Percentiles rank a stretch among this genome's conserved stretches.
These are phyloP conservation scores for Penicillium italicum DNA, from an alignment of 2,329 filamentous ascomycete species.

Conservation along the genomic window DNA sequence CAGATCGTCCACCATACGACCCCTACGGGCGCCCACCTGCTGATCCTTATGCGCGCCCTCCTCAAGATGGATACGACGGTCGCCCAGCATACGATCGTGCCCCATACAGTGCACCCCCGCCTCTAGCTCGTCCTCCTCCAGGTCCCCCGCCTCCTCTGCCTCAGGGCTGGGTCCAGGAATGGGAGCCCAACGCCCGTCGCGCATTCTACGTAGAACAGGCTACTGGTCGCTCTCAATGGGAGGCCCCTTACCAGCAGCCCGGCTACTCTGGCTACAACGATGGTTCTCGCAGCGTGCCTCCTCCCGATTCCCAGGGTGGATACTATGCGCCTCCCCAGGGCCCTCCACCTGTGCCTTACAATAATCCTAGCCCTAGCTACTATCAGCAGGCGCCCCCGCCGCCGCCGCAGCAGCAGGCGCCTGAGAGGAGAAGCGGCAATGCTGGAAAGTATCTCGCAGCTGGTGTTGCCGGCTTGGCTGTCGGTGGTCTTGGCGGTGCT, in stretches of 20 bases:
- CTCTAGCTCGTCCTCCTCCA: conserved; percentile 30
- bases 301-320: conserved; percentile 20
- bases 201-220: conserved; percentile 64
- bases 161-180: conserved; percentile 61
- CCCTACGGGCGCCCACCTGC: conserved; percentile 10
- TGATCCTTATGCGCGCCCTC: conserved; percentile 13
- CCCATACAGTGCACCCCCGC: conserved; percentile 26
- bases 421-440: conserved; percentile 44
- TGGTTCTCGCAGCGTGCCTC: conserved; percentile 25
- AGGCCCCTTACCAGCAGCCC: conserved; percentile 46
- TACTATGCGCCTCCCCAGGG: conserved; percentile 22
- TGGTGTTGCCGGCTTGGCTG: conserved; percentile 56
- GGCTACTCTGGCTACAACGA: conserved; percentile 23
- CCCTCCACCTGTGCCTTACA: conserved; percentile 21
- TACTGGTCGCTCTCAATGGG: conserved; percentile 63
- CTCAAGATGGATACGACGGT: conserved; percentile 14
- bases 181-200: conserved; percentile 58
- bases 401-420: conserved; percentile 18
- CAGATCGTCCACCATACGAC: conserved; percentile 14
- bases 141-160: conserved; percentile 52
- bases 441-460: conserved; percentile 53
- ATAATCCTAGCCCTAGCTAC: conserved; percentile 14
- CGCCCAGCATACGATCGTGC: conserved; percentile 33
- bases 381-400: no score
- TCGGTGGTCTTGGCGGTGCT: conserved; percentile 56